Percentiles rank a stretch among this genome's conserved stretches.
Evolutionary conservation across 768 basidiomycete genomes (phyloP).

Genomic region (Lactarius vividus): DNA sequence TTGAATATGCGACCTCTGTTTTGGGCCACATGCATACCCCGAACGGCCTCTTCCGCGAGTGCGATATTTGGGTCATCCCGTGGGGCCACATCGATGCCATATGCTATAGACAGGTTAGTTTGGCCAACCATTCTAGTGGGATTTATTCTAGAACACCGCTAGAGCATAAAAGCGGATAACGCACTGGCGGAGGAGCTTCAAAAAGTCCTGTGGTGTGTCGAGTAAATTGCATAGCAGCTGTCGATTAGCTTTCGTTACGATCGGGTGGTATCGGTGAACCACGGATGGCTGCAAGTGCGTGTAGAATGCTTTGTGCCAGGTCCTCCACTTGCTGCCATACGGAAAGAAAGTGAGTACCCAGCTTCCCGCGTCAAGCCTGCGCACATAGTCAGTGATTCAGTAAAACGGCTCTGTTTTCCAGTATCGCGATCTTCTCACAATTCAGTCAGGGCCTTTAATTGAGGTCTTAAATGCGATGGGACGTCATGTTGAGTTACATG

Average conservation of each 20-base stretch:
- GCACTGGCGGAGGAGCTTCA: slow-evolving; percentile 39
- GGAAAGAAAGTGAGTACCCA: slow-evolving; percentile 42
- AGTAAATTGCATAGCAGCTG: slow-evolving; percentile 36
- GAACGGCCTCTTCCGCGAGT: slow-evolving; percentile 40
- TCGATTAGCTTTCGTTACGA: slow-evolving; percentile 34
- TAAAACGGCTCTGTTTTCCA: not conserved
- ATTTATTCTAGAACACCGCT: not conserved
- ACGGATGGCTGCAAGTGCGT: slow-evolving; percentile 41
- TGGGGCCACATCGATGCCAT: slow-evolving; percentile 45
- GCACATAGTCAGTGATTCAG: not conserved
- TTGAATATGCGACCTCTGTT: slow-evolving; percentile 49
- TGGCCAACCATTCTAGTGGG: slow-evolving; percentile 34
- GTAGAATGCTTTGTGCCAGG: slow-evolving; percentile 41
- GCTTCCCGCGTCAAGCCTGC: slow-evolving; percentile 41
- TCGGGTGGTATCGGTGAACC: slow-evolving; percentile 34
- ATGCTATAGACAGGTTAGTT: slow-evolving; percentile 42
- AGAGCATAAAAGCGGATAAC: slow-evolving; percentile 22
- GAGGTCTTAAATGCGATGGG: slow-evolving; percentile 18
- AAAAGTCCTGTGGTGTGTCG: slow-evolving; percentile 40
- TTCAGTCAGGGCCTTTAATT: slow-evolving; percentile 33
- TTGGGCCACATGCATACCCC: slow-evolving; percentile 35
- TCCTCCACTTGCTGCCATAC: slow-evolving; percentile 43
- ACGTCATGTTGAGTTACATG: not conserved
- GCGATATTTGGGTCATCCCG: slow-evolving; percentile 45
- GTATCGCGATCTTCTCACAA: slow-evolving; percentile 24